Evolutionary conservation across 2,329 filamentous ascomycete species (phyloP).

Genomic region (Phyllosticta ampelicida): DNA sequence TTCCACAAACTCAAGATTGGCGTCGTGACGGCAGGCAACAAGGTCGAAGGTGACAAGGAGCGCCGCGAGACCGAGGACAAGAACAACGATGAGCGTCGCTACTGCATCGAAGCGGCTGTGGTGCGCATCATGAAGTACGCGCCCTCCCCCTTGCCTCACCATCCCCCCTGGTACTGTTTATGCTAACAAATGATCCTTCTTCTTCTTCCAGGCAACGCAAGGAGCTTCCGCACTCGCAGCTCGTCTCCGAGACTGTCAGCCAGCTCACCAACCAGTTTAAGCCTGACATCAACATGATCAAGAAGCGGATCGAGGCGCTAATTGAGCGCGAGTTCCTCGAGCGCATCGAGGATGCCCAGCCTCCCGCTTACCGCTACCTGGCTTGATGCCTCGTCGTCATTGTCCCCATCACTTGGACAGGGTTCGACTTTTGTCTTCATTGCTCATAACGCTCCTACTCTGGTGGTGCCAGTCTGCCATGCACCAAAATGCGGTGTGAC

Average conservation of each 20-base stretch:
- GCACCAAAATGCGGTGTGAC: too few relatives aligned
- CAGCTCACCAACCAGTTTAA: conserved; percentile 60
- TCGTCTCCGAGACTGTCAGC: conserved; percentile 61
- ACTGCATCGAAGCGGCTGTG: conserved; percentile 65
- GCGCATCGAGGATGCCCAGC: conserved; percentile 53
- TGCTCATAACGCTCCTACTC: too few relatives aligned
- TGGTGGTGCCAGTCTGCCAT: too few relatives aligned
- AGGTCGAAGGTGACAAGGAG: conserved; percentile 64
- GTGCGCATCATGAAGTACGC: conserved; percentile 80
- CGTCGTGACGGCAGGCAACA: conserved; percentile 68
- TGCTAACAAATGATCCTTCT: conserved; percentile 12
- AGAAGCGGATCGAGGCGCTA: conserved; percentile 68
- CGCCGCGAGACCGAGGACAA: conserved; percentile 62
- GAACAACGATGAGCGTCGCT: conserved; percentile 60
- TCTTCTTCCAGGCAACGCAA: conserved; percentile 58
- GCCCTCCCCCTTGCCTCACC: background rate
- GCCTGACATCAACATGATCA: conserved; percentile 66
- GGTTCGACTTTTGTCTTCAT: too few relatives aligned
- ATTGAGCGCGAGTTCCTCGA: conserved; percentile 71
- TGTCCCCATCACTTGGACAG: background rate
- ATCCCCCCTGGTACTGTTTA: too few relatives aligned
- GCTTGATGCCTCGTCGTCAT: conserved; percentile 38
- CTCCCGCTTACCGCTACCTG: conserved; percentile 59
- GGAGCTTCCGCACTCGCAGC: conserved; percentile 55
- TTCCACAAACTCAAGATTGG: conserved; percentile 83